Evolutionary conservation across 2,329 filamentous ascomycete genomes (phyloP).

Genomic region (Zopfia rhizophila): DNA sequence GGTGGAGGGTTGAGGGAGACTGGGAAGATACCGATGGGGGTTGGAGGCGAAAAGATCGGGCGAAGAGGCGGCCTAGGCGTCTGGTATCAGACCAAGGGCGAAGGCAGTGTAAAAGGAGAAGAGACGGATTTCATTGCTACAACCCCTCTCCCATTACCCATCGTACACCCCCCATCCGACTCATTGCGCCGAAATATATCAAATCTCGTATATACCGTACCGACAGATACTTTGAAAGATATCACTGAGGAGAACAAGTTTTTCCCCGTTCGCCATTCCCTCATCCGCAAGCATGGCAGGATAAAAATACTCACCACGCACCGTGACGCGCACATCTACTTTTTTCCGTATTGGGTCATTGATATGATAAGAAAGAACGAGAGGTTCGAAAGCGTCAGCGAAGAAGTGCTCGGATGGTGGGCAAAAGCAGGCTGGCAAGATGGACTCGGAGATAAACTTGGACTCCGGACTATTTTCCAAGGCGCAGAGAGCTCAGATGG

Average conservation of each 20-base stretch:
- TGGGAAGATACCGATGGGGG: slow-evolving; percentile 58
- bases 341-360: slow-evolving; percentile 91
- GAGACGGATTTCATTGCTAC: slow-evolving; percentile 93
- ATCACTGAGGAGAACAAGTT: slow-evolving; percentile 78
- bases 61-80: slow-evolving; percentile 85
- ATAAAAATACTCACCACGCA: slow-evolving; percentile 85
- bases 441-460: slow-evolving; percentile 80
- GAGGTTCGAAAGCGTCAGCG: slow-evolving; percentile 84
- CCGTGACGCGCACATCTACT: slow-evolving; percentile 92
- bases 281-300: slow-evolving; percentile 78
- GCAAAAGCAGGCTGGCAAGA: slow-evolving; percentile 93
- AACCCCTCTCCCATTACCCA: slow-evolving; percentile 69
- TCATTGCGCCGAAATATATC: slow-evolving; percentile 75
- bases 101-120: slow-evolving; percentile 83
- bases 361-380: slow-evolving; percentile 84
- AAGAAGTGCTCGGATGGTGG: slow-evolving; percentile 95
- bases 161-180: slow-evolving; percentile 68
- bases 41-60: slow-evolving; percentile 66
- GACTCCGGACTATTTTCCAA: slow-evolving; percentile 73
- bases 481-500: slow-evolving; percentile 55
- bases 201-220: slow-evolving; percentile 86
- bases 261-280: slow-evolving; percentile 77
- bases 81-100: slow-evolving; percentile 88
- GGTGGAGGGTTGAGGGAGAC: slow-evolving; percentile 62
- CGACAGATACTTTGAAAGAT: slow-evolving; percentile 89